Evolutionary conservation across 768 basidiomycete species (phyloP).

Genomic region (Tricholomella constricta): DNA sequence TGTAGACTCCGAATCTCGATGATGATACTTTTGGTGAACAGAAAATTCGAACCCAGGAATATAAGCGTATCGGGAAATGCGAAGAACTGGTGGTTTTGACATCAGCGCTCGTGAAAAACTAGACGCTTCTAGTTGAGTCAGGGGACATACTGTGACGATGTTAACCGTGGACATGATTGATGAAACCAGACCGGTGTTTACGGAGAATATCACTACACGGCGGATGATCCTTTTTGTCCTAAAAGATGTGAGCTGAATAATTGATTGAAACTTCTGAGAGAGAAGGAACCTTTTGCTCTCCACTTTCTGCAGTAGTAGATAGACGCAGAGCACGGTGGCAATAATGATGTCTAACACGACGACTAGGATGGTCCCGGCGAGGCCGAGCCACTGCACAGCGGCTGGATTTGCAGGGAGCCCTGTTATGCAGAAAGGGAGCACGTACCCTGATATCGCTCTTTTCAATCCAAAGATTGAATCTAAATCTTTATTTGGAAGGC

Average conservation of each 20-base stretch:
- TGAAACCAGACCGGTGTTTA: constrained; percentile 19
- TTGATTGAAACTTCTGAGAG: neutral
- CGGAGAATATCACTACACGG: constrained; percentile 10
- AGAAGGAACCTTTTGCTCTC: constrained; percentile 11
- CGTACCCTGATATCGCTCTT: constrained; percentile 1
- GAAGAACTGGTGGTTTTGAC: no score
- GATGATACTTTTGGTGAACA: constrained; percentile 20
- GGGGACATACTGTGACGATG: constrained; percentile 13
- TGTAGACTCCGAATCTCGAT: neutral
- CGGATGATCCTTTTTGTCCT: constrained; percentile 6
- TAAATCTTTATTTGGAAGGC: neutral
- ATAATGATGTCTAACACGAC: constrained; percentile 14
- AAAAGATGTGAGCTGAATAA: neutral
- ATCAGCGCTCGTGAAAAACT: neutral
- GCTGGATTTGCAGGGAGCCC: neutral
- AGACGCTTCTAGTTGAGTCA: neutral
- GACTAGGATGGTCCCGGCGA: constrained; percentile 14
- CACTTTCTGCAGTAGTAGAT: constrained; percentile 12
- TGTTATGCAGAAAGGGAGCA: neutral
- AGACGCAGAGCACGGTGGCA: constrained; percentile 15
- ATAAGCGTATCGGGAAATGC: constrained; percentile 20
- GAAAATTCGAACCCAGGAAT: constrained; percentile 17
- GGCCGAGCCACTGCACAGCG: constrained; percentile 9
- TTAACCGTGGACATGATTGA: constrained; percentile 14
- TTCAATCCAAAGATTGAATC: constrained; percentile 11